phyloP scores from a whole-genome alignment of 2,329 filamentous ascomycete genomes.

The Paramyrothecium roridum region DNA sequence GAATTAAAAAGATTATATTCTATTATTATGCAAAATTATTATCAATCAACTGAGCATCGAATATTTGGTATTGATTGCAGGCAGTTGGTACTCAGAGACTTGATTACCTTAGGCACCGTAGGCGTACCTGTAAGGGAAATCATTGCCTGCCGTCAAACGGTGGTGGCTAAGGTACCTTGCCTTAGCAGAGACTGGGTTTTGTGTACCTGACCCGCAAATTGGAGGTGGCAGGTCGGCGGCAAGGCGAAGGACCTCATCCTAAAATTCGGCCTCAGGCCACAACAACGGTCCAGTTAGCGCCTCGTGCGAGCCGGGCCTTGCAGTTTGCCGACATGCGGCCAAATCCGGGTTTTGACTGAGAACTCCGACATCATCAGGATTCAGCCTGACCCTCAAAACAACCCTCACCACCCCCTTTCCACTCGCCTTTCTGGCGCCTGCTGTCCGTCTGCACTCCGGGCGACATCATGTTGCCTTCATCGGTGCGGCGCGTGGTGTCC shows the following conservation, averaged over 20 bases:
- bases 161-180: too few species aligned
- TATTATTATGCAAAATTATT: too few species aligned
- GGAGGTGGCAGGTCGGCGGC: too few species aligned
- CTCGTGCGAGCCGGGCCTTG: slow-evolving; percentile 13
- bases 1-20: too few species aligned
- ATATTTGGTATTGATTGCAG: too few species aligned
- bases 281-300: slow-evolving; percentile 19
- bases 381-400: slow-evolving; percentile 20
- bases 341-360: slow-evolving; percentile 31
- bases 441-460: slow-evolving; percentile 15
- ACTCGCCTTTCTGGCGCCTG: slow-evolving; percentile 11
- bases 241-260: not conserved
- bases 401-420: slow-evolving; percentile 8
- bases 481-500: slow-evolving; percentile 52
- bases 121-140: too few species aligned
- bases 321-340: slow-evolving; percentile 31
- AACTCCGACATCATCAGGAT: slow-evolving; percentile 29
- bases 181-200: too few species aligned
- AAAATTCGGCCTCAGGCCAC: slow-evolving; percentile 33
- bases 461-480: slow-evolving; percentile 50
- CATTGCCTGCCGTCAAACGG: too few species aligned
- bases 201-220: too few species aligned
- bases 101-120: too few species aligned
- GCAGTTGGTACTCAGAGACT: too few species aligned
- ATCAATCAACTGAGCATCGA: too few species aligned